phyloP scores from a whole-genome alignment of 1,139 yeast species.

The Sugiyamaella sp. region DNA sequence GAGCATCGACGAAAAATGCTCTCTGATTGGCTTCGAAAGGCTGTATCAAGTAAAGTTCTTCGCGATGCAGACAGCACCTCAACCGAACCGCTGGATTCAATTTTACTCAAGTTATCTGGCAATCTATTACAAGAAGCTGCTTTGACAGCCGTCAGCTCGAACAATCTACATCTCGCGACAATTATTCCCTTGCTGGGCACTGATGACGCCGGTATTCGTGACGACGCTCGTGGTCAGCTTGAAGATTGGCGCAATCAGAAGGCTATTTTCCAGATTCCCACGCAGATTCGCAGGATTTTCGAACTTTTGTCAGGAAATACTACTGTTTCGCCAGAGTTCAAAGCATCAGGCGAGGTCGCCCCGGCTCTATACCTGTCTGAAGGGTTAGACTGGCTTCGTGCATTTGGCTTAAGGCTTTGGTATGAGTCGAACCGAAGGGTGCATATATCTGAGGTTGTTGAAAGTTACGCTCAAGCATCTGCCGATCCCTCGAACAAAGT shows the following conservation, averaged over 20 bases:
- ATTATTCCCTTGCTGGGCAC: constrained; percentile 73
- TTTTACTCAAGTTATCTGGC: constrained; percentile 57
- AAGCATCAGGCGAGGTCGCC: constrained; percentile 41
- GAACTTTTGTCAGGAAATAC: constrained; percentile 63
- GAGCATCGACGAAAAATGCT: constrained; percentile 51
- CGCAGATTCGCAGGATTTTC: constrained; percentile 58
- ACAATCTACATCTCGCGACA: constrained; percentile 69
- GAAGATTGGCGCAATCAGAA: constrained; percentile 60
- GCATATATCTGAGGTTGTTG: constrained; percentile 45
- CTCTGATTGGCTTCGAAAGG: constrained; percentile 60
- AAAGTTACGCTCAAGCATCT: constrained; percentile 36
- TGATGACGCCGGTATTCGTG: constrained; percentile 53
- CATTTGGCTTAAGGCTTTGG: constrained; percentile 59
- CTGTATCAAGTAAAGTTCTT: constrained; percentile 53
- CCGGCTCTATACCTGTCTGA: constrained; percentile 45
- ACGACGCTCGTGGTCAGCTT: constrained; percentile 49
- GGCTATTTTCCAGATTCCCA: constrained; percentile 52
- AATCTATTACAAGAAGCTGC: constrained; percentile 68
- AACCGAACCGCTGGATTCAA: constrained; percentile 48
- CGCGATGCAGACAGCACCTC: constrained; percentile 30
- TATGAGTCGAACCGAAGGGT: constrained; percentile 56
- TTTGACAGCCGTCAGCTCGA: constrained; percentile 56
- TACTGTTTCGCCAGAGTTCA: constrained; percentile 30
- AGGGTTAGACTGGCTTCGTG: constrained; percentile 67
- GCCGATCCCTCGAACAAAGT: constrained; percentile 28